Conservation (phyloP, 2,329 filamentous ascomycete genomes). For the Grosmannia penicillata region DNA sequence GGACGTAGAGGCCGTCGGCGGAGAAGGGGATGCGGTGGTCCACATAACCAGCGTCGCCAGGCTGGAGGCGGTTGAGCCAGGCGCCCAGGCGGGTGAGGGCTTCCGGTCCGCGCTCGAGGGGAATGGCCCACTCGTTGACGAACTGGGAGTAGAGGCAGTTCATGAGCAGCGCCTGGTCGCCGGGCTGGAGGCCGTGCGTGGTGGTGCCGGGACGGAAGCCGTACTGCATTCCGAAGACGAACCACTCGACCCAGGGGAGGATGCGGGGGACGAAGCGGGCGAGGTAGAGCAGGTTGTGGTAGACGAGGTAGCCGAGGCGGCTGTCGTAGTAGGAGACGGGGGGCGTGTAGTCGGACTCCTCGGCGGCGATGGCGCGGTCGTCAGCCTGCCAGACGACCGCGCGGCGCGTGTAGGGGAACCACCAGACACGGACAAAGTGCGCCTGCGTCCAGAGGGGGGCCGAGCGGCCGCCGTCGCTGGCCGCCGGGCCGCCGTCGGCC, state of each 20-base stretch:
- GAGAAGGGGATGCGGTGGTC: constrained; percentile 54
- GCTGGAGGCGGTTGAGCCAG: constrained; percentile 55
- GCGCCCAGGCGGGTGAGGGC: constrained; percentile 68
- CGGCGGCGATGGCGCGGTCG: constrained; percentile 41
- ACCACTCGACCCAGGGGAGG: constrained; percentile 84
- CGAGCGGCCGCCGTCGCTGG: constrained; percentile 56
- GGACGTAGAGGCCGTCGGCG: constrained; percentile 54
- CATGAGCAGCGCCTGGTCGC: constrained; percentile 72
- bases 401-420: constrained; percentile 83
- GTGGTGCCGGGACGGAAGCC: constrained; percentile 56
- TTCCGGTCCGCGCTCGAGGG: constrained; percentile 72
- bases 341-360: constrained; percentile 29
- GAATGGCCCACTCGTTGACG: constrained; percentile 96
- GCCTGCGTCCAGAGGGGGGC: constrained; percentile 61
- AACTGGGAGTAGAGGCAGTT: constrained; percentile 98
- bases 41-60: constrained; percentile 44
- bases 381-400: constrained; percentile 86
- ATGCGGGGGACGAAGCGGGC: constrained; percentile 65
- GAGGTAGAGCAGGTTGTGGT: constrained; percentile 78
- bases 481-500: constrained; percentile 29
- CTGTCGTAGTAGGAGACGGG: constrained; percentile 68
- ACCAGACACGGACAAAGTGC: constrained; percentile 93
- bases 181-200: constrained; percentile 60
- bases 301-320: constrained; percentile 69
- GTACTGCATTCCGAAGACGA: constrained; percentile 95